Conservation (phyloP, 2,329 filamentous ascomycete species). For the Pestalotiopsis sp. region DNA sequence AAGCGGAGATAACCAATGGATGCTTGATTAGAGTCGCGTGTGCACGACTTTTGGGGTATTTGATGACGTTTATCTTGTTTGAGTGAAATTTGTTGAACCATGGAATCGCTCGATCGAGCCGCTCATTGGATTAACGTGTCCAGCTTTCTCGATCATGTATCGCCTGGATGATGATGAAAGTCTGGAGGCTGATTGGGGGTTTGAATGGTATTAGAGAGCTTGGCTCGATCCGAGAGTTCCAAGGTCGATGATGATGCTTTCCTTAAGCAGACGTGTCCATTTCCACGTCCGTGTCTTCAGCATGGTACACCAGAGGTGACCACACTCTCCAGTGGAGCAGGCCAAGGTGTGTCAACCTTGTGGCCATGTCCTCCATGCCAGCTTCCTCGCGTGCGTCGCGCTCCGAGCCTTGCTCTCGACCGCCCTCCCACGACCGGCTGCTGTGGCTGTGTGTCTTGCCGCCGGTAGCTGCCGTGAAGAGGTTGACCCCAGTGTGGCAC, state of each 20-base stretch:
- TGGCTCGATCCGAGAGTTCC: not conserved
- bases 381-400: slow-evolving; percentile 51
- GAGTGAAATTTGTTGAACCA: not conserved
- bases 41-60: not conserved
- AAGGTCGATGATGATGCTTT: not conserved
- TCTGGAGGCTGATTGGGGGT: not conserved
- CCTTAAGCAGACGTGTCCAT: slow-evolving; percentile 11
- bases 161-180: slow-evolving; percentile 8
- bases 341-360: slow-evolving; percentile 78
- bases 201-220: slow-evolving; percentile 1
- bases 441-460: slow-evolving; percentile 41
- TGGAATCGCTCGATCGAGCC: not conserved
- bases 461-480: slow-evolving; percentile 57
- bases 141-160: slow-evolving; percentile 8
- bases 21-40: slow-evolving; percentile 4
- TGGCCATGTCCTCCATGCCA: slow-evolving; percentile 67
- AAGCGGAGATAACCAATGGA: slow-evolving; percentile 3
- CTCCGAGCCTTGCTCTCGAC: slow-evolving; percentile 15
- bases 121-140: slow-evolving; percentile 5
- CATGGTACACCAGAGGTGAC: slow-evolving; percentile 70
- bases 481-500: slow-evolving; percentile 49
- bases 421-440: no score
- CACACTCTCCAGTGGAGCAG: slow-evolving; percentile 90
- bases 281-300: slow-evolving; percentile 31
- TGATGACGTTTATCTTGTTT: not conserved